Conservation (phyloP, 768 basidiomycete species). For the Termitomyces sp. region DNA sequence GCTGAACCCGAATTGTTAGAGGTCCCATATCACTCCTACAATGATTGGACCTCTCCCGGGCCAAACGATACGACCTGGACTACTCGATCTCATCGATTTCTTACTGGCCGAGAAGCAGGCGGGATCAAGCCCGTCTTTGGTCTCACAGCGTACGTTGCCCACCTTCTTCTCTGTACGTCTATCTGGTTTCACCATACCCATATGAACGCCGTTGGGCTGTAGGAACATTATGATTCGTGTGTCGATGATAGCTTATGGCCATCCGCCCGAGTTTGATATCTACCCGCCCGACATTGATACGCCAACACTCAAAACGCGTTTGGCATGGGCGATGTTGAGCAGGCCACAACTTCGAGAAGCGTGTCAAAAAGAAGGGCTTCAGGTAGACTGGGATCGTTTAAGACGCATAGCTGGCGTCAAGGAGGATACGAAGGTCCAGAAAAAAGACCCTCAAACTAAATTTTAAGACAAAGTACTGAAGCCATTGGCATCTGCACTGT, state of each 20-base stretch:
- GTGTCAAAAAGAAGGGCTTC: conserved; percentile 34
- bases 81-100: conserved; percentile 70
- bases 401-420: conserved; percentile 23
- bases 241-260: conserved; percentile 43
- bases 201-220: background rate
- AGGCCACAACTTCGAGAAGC: conserved; percentile 35
- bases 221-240: conserved; percentile 45
- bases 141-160: conserved; percentile 69
- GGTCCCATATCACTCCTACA: conserved; percentile 62
- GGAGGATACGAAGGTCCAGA: conserved; percentile 12
- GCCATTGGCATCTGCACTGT: background rate
- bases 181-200: background rate
- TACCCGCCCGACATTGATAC: conserved; percentile 25
- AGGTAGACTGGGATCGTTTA: conserved; percentile 29
- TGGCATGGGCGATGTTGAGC: conserved; percentile 42
- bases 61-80: conserved; percentile 33
- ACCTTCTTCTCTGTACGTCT: background rate
- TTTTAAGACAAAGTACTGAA: conserved; percentile 8
- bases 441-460: conserved; percentile 11
- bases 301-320: conserved; percentile 33
- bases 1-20: conserved; percentile 51
- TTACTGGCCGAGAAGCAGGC: conserved; percentile 81
- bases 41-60: conserved; percentile 48
- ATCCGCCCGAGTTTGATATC: conserved; percentile 42
- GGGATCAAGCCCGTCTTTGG: conserved; percentile 90